Conservation (phyloP, 306 rosid genomes). For the Chamaecrista fasciculata region DNA sequence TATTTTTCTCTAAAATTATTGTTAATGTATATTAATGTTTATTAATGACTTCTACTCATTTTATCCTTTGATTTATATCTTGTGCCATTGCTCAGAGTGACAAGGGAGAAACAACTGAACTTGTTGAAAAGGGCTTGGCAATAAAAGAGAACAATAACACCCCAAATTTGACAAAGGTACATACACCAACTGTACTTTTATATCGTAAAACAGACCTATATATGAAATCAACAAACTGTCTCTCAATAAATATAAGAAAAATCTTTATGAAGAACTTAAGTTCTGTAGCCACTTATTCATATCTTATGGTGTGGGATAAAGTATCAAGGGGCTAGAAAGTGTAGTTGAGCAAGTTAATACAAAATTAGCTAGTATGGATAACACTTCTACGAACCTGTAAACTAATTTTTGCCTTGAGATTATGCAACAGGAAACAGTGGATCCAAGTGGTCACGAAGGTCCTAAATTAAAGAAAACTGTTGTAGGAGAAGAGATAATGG, state of each 20-base stretch:
- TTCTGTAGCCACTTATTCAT: background rate
- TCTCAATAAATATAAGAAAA: background rate
- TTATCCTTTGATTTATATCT: background rate
- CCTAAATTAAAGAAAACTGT: background rate
- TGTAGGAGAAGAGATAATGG: background rate
- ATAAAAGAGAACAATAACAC: background rate
- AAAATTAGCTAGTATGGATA: no score
- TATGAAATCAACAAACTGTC: background rate
- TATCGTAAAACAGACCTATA: no score
- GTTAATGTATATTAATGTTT: no score
- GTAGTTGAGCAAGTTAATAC: no score
- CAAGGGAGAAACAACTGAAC: background rate
- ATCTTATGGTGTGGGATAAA: background rate
- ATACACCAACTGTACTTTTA: no score
- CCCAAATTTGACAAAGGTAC: background rate
- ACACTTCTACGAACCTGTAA: no score
- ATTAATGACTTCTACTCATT: background rate
- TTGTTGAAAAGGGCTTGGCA: background rate
- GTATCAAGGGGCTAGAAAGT: background rate
- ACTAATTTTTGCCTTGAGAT: no score
- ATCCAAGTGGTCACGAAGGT: background rate
- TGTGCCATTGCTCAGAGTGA: background rate
- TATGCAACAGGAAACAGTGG: background rate
- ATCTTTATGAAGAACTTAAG: no score
- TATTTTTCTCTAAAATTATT: no score